These are phyloP conservation scores for Glonium stellatum DNA, from an alignment of 495 filamentous ascomycete species.

Conservation along the genomic window DNA sequence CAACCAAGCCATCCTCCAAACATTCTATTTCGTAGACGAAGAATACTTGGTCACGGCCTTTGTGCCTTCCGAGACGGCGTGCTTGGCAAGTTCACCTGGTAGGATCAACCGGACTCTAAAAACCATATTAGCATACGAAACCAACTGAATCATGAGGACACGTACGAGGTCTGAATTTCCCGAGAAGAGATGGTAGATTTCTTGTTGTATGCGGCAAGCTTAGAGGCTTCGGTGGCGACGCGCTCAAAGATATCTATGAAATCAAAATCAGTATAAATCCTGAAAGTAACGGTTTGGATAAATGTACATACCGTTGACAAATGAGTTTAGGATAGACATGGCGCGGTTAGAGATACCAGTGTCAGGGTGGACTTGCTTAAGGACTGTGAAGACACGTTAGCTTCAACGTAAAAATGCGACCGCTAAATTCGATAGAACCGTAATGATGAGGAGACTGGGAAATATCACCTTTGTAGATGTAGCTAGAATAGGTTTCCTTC, in stretches of 20 bases:
- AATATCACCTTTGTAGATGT: constrained; percentile 97
- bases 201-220: constrained; percentile 99
- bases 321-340: constrained; percentile 99
- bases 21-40: constrained; percentile 89
- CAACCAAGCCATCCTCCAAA: constrained; percentile 4
- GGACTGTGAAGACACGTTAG: constrained; percentile 57
- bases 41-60: constrained; percentile 99
- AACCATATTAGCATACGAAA: constrained; percentile 7
- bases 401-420: constrained; percentile 18
- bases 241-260: constrained; percentile 96
- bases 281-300: not conserved
- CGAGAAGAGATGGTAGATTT: constrained; percentile 99
- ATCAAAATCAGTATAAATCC: not conserved
- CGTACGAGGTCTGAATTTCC: constrained; percentile 96
- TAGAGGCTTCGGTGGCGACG: constrained; percentile 96
- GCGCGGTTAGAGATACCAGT: constrained; percentile 99
- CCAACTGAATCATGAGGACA: constrained; percentile 11
- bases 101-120: constrained; percentile 84
- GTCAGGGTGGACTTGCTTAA: constrained; percentile 99
- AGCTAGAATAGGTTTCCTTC: constrained; percentile 99
- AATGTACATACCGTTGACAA: constrained; percentile 82
- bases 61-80: constrained; percentile 97
- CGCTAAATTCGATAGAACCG: not conserved
- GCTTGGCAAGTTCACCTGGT: constrained; percentile 97
- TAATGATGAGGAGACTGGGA: constrained; percentile 11